Base-by-base conservation (phyloP, 345 rosid species). In the Rubroshorea leprosula region DNA sequence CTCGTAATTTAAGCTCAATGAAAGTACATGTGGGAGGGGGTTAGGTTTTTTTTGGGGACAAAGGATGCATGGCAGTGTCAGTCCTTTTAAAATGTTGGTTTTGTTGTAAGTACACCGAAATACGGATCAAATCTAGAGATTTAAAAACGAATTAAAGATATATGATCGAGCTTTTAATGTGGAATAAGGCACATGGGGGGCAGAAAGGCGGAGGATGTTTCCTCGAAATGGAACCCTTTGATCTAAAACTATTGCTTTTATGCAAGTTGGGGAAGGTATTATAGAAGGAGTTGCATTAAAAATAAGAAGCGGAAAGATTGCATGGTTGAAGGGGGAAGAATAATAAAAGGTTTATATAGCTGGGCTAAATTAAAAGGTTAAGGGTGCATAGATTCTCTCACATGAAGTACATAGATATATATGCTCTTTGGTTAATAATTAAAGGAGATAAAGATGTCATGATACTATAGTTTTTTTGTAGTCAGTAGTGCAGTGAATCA, bases 121-220 rank as follows among this genome's bases (percentile, higher is more conserved):
- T 71, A 57, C 70, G 77, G 64, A 60, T 60, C n/a, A 51, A 63
- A 57, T 68, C 55, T 63, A n/a, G 13, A 23, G 26, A 63, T 53
- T 66, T 49, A 15, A 62, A 41, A 55, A 70, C 16, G 7, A 43
- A 47, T 25, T 55, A 31, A 46, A 51, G 45, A 48, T n/a, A n/a
- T n/a, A 39, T 49, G 58, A 25, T 51, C 61, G 21, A 54, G 47
- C 29, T 39, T 56, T 13, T 35, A 19, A 22, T 54, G 7, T 12
- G 21, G 2, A 31, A 44, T 48, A 25, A 57, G 51, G 57, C 82
- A 77, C 82, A 70, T 74, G 64, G 79, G 1, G 71, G 23, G 21
- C 15, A 47, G 76, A 68, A 77, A 54, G 62, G 31, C 38, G 52
- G 18, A 45, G 72, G 82, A 70, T 68, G 80, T 68, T 80, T 77